These are phyloP conservation scores for Effrenium voratum DNA, from an alignment of 73 alveolate species.

Conservation along the genomic window DNA sequence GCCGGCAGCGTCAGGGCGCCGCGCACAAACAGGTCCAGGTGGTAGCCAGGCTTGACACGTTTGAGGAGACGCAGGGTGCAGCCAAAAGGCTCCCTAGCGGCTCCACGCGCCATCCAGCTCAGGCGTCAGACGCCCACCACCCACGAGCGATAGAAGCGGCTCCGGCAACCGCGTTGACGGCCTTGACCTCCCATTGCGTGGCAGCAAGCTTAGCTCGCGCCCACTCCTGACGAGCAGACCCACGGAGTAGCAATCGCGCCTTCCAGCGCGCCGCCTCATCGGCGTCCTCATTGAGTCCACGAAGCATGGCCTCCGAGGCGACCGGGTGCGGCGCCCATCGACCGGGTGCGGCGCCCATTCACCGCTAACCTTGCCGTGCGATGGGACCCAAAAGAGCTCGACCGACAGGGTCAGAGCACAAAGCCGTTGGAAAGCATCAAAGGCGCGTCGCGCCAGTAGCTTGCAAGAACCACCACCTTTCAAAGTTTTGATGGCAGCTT, in stretches of 20 bases:
- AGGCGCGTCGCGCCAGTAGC: background rate
- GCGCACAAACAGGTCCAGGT: constrained; percentile 11
- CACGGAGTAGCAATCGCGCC: background rate
- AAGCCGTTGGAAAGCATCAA: background rate
- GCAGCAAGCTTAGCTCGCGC: background rate
- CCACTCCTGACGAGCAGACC: background rate
- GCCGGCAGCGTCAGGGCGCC: background rate
- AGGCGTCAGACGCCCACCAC: too few species aligned
- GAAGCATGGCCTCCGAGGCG: background rate
- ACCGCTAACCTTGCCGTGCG: background rate
- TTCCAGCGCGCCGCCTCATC: background rate
- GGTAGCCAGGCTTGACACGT: too few species aligned
- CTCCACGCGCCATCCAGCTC: too few species aligned
- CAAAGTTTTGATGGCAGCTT: background rate
- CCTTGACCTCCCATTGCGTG: background rate
- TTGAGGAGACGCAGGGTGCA: too few species aligned
- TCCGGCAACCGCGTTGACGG: background rate
- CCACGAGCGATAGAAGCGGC: background rate
- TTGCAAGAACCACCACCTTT: background rate
- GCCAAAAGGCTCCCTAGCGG: too few species aligned
- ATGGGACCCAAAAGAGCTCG: background rate
- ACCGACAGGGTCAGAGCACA: background rate
- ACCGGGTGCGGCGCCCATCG: too few species aligned
- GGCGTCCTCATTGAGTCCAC: background rate
- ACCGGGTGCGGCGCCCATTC: background rate